Evolutionary conservation across 257 asterid species (phyloP).

Genomic region (Haberlea rhodopensis): DNA sequence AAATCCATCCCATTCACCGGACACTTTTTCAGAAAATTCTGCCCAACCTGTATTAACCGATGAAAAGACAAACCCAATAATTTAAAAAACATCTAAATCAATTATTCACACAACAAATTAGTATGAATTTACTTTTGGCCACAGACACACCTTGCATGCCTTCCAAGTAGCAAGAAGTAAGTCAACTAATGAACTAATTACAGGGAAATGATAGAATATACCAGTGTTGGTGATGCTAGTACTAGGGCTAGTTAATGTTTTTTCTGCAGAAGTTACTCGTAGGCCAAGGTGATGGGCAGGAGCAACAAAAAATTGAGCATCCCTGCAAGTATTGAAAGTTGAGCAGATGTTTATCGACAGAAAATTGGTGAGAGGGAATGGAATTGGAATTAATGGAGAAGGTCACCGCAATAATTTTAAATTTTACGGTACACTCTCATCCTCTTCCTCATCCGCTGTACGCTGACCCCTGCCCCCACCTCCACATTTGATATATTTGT

Average conservation of each 20-base stretch:
- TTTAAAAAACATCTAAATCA: neutral
- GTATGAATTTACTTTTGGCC: neutral
- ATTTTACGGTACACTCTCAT: no score
- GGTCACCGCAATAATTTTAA: no score
- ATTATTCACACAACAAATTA: neutral
- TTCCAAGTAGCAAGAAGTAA: neutral
- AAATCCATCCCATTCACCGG: conserved; percentile 96
- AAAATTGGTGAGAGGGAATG: no score
- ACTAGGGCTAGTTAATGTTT: neutral
- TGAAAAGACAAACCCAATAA: neutral
- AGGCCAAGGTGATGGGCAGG: neutral
- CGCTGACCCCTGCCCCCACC: no score
- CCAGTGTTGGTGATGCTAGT: neutral
- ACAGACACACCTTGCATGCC: neutral
- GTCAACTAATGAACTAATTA: neutral
- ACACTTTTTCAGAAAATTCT: conserved; percentile 56
- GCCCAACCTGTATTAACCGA: conserved; percentile 44
- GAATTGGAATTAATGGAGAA: no score
- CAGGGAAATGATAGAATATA: neutral
- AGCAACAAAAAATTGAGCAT: neutral
- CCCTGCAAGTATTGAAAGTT: neutral
- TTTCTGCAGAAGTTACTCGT: neutral
- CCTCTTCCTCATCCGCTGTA: no score
- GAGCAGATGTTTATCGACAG: neutral
- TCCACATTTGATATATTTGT: no score